Evolutionary conservation across 116 monocot species (phyloP).

Genomic region (Posidonia oceanica): DNA sequence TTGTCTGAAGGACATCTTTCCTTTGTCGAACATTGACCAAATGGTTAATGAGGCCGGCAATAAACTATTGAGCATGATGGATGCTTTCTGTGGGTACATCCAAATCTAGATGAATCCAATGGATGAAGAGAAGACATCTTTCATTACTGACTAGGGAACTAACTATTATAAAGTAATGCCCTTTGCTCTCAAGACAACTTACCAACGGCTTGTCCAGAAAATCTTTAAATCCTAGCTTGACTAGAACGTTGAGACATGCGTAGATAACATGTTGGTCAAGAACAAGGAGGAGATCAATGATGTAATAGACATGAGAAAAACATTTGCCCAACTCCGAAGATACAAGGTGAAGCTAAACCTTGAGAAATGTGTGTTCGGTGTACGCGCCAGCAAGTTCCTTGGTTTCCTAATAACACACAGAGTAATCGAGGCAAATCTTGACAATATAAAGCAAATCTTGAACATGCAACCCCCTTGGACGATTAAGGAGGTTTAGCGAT

Average conservation of each 20-base stretch:
- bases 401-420: no score
- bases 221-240: not conserved
- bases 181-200: not conserved
- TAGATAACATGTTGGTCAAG: not conserved
- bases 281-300: not conserved
- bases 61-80: not conserved
- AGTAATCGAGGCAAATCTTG: no score
- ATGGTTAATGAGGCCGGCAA: not conserved
- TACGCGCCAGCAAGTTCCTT: no score
- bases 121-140: not conserved
- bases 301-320: not conserved
- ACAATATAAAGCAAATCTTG: no score
- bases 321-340: not conserved
- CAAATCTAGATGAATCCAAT: not conserved
- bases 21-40: not conserved
- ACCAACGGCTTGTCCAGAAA: not conserved
- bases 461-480: no score
- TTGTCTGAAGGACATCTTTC: not conserved
- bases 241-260: not conserved
- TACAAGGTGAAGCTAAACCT: no score
- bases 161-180: not conserved
- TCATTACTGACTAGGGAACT: not conserved
- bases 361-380: no score
- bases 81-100: not conserved
- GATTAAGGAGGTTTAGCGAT: no score